These are phyloP conservation scores for Penicillium arizonense DNA, from an alignment of 495 filamentous ascomycete genomes.

Conservation along the genomic window DNA sequence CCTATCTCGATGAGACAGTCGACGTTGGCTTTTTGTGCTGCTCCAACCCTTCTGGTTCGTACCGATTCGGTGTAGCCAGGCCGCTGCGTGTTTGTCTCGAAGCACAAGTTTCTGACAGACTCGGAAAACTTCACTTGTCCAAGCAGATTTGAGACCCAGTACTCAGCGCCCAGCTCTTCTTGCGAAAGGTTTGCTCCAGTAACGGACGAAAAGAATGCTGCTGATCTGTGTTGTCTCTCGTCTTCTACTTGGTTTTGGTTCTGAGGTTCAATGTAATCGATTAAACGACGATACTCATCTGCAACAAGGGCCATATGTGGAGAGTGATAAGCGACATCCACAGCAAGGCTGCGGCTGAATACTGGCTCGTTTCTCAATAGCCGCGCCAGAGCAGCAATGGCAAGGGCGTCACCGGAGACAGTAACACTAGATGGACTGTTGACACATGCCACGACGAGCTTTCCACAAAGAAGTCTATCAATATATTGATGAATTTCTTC, in stretches of 20 bases:
- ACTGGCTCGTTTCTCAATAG: constrained; percentile 41
- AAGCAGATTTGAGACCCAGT: constrained; percentile 44
- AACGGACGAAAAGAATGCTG: constrained; percentile 41
- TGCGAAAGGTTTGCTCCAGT: constrained; percentile 22
- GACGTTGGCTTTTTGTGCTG: constrained; percentile 20
- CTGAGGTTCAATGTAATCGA: constrained; percentile 9
- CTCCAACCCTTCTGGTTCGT: neutral
- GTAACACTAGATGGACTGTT: constrained; percentile 47
- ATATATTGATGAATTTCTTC: constrained; percentile 22
- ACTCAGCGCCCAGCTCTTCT: constrained; percentile 20
- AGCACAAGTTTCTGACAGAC: constrained; percentile 25
- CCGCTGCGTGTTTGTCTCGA: constrained; percentile 10
- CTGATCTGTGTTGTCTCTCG: too few relatives aligned
- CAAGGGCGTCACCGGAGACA: constrained; percentile 36
- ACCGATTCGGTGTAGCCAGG: neutral
- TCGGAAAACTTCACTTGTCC: constrained; percentile 37
- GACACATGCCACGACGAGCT: constrained; percentile 42
- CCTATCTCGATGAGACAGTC: constrained; percentile 51
- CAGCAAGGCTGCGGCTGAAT: constrained; percentile 54
- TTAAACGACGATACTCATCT: constrained; percentile 18
- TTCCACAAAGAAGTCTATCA: neutral
- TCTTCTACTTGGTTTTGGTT: neutral
- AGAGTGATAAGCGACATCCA: constrained; percentile 65
- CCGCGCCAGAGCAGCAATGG: constrained; percentile 38
- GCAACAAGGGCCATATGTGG: constrained; percentile 52